These are phyloP conservation scores for Solanum piurae DNA, from an alignment of 257 asterid genomes.

Conservation along the genomic window DNA sequence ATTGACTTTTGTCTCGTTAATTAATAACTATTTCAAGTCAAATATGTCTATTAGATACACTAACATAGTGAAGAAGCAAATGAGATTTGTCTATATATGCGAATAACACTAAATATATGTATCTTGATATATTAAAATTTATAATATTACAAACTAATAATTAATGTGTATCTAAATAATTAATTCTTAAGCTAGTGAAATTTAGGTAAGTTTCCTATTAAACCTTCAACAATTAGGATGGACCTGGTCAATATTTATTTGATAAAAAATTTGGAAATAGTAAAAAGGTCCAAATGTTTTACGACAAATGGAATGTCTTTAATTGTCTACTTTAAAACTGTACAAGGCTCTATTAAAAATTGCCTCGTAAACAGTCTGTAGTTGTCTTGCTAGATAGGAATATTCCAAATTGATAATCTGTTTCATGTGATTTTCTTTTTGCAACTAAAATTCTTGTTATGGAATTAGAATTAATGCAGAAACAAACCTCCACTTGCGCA, in stretches of 20 bases:
- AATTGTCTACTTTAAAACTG: background rate
- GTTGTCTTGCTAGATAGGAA: background rate
- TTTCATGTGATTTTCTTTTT: background rate
- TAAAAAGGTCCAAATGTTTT: background rate
- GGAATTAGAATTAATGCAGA: background rate
- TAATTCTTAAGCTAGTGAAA: no score
- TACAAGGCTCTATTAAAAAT: background rate
- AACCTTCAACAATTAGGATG: no score
- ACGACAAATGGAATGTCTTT: background rate
- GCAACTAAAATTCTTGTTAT: background rate
- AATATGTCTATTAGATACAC: no score
- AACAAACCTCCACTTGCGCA: background rate
- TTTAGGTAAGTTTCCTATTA: no score
- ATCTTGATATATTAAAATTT: no score
- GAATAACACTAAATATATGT: no score
- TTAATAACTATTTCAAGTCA: no score
- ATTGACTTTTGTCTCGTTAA: no score
- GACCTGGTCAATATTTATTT: no score
- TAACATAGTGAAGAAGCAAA: no score
- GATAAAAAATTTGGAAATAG: background rate
- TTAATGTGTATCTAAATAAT: no score
- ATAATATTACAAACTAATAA: background rate
- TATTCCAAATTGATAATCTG: background rate
- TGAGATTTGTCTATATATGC: no score
- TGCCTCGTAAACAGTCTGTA: background rate